Evolutionary conservation across 208 protist species (phyloP).

Genomic region (Wallacemonas sp.): DNA sequence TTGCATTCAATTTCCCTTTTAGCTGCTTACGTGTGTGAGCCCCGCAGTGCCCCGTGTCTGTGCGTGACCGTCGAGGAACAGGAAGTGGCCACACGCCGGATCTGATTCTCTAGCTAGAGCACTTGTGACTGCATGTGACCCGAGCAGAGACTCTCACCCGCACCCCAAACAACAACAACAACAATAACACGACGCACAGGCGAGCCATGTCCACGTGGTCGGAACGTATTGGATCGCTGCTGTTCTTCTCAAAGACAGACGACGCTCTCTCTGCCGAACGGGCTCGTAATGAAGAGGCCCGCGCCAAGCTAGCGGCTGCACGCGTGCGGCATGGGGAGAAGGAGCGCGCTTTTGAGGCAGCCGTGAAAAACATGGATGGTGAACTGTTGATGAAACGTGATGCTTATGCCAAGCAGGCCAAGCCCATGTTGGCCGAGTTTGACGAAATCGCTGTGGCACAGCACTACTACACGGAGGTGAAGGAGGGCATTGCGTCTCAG

Average conservation of each 20-base stretch:
- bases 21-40: no score
- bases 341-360: slow-evolving; percentile 21
- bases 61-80: no score
- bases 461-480: slow-evolving; percentile 81
- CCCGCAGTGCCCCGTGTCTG: no score
- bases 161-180: background rate
- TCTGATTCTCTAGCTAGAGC: no score
- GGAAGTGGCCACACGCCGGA: no score
- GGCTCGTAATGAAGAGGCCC: slow-evolving; percentile 75
- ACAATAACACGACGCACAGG: slow-evolving; percentile 3
- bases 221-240: slow-evolving; percentile 22
- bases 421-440: slow-evolving; percentile 73
- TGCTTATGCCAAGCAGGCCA: slow-evolving; percentile 36
- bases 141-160: background rate
- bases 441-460: slow-evolving; percentile 71
- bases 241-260: slow-evolving; percentile 59
- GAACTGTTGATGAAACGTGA: slow-evolving; percentile 49
- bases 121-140: no score
- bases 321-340: slow-evolving; percentile 40
- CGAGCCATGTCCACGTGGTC: slow-evolving; percentile 35
- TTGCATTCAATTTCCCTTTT: background rate
- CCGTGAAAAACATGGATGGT: slow-evolving; percentile 35
- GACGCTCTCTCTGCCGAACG: slow-evolving; percentile 51
- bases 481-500: slow-evolving; percentile 44
- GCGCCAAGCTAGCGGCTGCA: slow-evolving; percentile 31